A percentile compares a stretch with the other conserved stretches of the same genome.
Conservation (phyloP, 169 alveolate genomes). For the Fabrea salina region DNA sequence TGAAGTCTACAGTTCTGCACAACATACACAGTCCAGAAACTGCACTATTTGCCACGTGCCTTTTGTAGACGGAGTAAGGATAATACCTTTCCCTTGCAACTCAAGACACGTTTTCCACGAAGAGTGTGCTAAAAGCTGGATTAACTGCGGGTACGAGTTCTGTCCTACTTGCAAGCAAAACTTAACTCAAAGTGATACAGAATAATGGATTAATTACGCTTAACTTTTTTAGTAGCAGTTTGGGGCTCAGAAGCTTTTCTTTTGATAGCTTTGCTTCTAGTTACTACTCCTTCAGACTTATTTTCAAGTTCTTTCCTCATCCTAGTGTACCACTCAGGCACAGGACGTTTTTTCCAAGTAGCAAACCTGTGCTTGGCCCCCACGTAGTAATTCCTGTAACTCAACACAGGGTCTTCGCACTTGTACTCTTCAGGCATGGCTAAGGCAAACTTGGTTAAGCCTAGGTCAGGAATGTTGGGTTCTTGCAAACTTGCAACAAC, state of each 20-base stretch:
- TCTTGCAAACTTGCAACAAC: neutral
- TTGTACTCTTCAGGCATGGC: slow-evolving; percentile 27
- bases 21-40: too few species aligned
- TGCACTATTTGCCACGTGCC: slow-evolving; percentile 5
- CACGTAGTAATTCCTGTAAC: neutral
- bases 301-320: neutral
- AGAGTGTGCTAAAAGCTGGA: slow-evolving; percentile 20
- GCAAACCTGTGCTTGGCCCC: slow-evolving; percentile 11
- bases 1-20: too few species aligned
- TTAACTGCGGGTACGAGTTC: too few species aligned
- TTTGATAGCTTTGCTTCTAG: too few species aligned
- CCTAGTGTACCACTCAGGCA: neutral
- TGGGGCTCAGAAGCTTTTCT: too few species aligned
- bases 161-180: too few species aligned
- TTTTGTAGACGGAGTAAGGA: neutral
- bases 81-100: neutral
- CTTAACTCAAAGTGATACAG: too few species aligned
- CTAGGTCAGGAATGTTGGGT: slow-evolving; percentile 1
- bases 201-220: too few species aligned
- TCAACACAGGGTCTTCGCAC: neutral
- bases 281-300: neutral
- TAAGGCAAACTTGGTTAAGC: neutral
- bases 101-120: slow-evolving; percentile 5
- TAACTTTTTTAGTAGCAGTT: too few species aligned
- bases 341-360: neutral